These are phyloP conservation scores for Calonectria naviculata DNA, from an alignment of 2,329 filamentous ascomycete genomes.

Conservation along the genomic window DNA sequence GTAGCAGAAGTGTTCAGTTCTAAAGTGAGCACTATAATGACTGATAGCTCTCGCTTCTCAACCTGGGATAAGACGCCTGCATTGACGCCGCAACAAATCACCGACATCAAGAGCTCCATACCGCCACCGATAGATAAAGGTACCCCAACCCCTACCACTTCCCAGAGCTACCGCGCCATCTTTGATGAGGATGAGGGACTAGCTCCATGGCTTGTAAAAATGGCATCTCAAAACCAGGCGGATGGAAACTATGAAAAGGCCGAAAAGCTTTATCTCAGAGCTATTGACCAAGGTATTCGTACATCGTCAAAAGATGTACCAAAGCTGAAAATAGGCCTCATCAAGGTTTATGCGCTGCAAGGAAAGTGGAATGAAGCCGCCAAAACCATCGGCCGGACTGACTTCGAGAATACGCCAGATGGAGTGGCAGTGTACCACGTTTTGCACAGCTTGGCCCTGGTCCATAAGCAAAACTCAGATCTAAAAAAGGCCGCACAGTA, in stretches of 20 bases:
- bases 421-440: neutral
- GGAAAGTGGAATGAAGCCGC: neutral
- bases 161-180: too few relatives aligned
- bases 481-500: neutral
- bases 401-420: neutral
- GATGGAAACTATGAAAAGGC: neutral
- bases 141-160: too few relatives aligned
- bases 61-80: neutral
- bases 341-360: neutral
- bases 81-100: neutral
- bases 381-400: neutral
- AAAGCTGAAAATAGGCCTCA: neutral
- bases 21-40: neutral
- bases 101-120: neutral
- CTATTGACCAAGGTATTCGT: neutral
- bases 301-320: neutral
- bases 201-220: neutral
- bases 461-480: neutral
- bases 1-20: conserved; percentile 4
- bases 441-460: neutral
- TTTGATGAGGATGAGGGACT: too few relatives aligned
- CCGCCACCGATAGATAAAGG: neutral
- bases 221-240: neutral
- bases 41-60: neutral
- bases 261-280: neutral